phyloP scores from a whole-genome alignment of 1,284 basidiomycete genomes.

The Rhodotorula sp. region DNA sequence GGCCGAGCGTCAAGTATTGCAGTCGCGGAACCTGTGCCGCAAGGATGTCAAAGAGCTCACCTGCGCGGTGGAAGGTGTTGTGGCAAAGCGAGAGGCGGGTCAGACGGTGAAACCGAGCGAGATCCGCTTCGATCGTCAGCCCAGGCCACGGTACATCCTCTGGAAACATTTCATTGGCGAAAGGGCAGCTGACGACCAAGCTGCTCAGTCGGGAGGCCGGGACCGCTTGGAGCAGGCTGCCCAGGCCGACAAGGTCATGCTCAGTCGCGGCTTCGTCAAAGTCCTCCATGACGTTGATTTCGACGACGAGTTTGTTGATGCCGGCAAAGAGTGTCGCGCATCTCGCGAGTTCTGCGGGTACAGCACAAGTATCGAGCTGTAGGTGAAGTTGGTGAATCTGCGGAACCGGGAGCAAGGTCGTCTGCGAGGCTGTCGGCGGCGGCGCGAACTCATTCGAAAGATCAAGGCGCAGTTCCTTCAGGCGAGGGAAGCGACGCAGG shows the following conservation, averaged over 20 bases:
- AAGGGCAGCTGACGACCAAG: neutral
- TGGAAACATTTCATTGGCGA: neutral
- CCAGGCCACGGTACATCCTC: neutral
- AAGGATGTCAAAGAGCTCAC: conserved; percentile 8
- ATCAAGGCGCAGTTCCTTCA: neutral
- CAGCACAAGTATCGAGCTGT: too few relatives aligned
- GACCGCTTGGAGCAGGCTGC: neutral
- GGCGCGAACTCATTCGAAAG: neutral
- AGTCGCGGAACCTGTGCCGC: neutral
- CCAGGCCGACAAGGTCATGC: neutral
- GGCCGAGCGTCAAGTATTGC: neutral
- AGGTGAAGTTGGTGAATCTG: neutral
- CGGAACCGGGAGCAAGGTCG: neutral
- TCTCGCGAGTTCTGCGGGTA: too few relatives aligned
- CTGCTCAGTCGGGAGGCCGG: neutral
- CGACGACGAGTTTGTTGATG: too few relatives aligned
- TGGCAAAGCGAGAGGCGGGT: neutral
- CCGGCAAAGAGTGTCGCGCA: too few relatives aligned
- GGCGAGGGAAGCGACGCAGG: neutral
- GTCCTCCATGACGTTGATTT: too few relatives aligned
- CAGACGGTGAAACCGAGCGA: neutral
- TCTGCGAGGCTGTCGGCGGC: neutral
- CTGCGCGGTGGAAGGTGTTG: neutral
- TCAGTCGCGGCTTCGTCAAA: neutral
- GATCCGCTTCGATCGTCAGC: neutral